Conservation (phyloP, 225 moss, liverwort and hornwort species). For the Pleurozium schreberi region DNA sequence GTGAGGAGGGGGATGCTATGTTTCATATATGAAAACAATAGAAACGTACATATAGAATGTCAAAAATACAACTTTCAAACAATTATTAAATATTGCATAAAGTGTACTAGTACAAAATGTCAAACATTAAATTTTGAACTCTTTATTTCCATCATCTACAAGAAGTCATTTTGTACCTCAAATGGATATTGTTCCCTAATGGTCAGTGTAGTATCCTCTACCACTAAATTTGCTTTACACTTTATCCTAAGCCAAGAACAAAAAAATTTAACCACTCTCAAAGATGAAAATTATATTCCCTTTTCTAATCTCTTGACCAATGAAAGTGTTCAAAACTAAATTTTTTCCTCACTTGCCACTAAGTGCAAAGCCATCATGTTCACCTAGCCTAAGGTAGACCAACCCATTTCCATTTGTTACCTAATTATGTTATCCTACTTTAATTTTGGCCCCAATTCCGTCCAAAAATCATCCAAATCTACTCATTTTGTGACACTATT, state of each 20-base stretch:
- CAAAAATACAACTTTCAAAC: background rate
- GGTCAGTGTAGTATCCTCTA: too few species aligned
- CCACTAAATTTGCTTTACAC: background rate
- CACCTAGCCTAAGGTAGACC: background rate
- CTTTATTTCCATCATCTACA: background rate
- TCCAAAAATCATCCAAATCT: background rate
- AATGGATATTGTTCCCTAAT: background rate
- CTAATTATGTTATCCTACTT: background rate
- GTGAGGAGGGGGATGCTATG: fast-evolving
- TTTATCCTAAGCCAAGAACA: background rate
- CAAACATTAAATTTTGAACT: background rate
- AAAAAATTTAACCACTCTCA: fast-evolving
- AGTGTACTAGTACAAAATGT: too few species aligned
- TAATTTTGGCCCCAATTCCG: background rate
- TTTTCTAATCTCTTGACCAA: background rate
- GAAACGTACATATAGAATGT: too few species aligned
- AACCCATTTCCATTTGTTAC: background rate
- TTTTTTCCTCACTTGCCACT: background rate
- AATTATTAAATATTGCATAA: background rate
- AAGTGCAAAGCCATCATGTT: background rate
- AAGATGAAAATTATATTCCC: background rate
- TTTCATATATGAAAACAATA: background rate
- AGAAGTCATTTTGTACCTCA: background rate
- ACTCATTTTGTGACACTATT: background rate
- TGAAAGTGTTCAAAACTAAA: background rate